Conservation (phyloP, 306 rosid genomes). For the Fagus crenata region DNA sequence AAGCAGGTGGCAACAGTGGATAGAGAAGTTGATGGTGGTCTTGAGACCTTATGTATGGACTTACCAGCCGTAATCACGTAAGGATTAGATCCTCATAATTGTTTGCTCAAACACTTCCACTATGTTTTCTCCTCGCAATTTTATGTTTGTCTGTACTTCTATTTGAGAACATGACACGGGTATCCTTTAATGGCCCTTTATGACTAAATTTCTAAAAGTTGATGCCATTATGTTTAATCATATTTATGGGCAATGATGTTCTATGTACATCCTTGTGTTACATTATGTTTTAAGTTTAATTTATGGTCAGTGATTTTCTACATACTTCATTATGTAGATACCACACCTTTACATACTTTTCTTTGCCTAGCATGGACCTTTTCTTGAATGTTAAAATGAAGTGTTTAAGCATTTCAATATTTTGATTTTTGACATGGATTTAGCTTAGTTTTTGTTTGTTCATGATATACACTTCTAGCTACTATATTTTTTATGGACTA, state of each 20-base stretch:
- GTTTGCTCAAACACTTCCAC: background rate
- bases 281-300: background rate
- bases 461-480: too few relatives aligned
- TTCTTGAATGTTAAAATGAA: background rate
- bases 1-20: conserved; percentile 74
- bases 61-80: conserved; percentile 95
- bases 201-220: background rate
- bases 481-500: too few relatives aligned
- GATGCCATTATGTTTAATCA: too few relatives aligned
- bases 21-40: conserved; percentile 93
- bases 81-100: conserved; percentile 34
- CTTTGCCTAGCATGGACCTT: background rate
- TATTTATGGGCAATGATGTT: too few relatives aligned
- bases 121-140: background rate
- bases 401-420: background rate
- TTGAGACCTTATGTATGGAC: conserved; percentile 72
- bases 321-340: background rate
- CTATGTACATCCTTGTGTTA: too few relatives aligned
- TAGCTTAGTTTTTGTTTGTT: background rate
- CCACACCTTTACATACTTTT: background rate
- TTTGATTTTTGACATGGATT: background rate
- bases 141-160: background rate
- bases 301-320: background rate
- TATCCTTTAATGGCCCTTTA: background rate
- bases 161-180: background rate